Evolutionary conservation across 441 rosid species (phyloP).

Genomic region (Adansonia madagascariensis): DNA sequence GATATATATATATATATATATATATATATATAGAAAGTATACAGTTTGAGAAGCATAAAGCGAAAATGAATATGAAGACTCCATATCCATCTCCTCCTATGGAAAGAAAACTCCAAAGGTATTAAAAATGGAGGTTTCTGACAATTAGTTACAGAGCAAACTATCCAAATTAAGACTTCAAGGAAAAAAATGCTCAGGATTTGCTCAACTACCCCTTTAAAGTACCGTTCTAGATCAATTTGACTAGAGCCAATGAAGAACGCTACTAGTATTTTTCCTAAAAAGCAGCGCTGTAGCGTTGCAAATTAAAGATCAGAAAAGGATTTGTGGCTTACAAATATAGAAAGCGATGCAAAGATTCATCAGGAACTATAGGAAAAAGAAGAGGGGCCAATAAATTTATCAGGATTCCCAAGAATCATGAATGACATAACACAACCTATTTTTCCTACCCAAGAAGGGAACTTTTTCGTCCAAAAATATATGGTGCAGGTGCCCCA

Average conservation of each 20-base stretch:
- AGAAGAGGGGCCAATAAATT: not conserved
- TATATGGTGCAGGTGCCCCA: not conserved
- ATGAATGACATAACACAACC: not conserved
- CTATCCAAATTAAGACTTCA: not conserved
- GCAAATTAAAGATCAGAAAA: not conserved
- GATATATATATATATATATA: too few relatives aligned
- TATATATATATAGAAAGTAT: not conserved
- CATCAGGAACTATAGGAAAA: not conserved
- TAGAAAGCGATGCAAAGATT: not conserved
- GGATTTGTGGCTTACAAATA: not conserved
- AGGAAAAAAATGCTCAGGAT: not conserved
- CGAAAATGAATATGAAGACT: not conserved
- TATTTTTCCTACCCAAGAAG: not conserved
- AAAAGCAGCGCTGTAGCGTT: not conserved
- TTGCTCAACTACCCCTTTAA: not conserved
- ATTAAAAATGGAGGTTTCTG: too few relatives aligned
- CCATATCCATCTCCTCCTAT: too few relatives aligned
- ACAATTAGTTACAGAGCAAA: not conserved
- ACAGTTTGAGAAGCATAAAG: too few relatives aligned
- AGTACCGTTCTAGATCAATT: not conserved
- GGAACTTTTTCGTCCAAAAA: not conserved
- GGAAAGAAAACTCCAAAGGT: too few relatives aligned
- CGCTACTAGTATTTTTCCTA: not conserved
- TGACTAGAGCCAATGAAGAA: not conserved
- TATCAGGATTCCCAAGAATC: not conserved